Evolutionary conservation across 2,329 filamentous ascomycete species (phyloP), one percentile per base, ranked within the genome.

Genomic region (Curvularia sp.): DNA sequence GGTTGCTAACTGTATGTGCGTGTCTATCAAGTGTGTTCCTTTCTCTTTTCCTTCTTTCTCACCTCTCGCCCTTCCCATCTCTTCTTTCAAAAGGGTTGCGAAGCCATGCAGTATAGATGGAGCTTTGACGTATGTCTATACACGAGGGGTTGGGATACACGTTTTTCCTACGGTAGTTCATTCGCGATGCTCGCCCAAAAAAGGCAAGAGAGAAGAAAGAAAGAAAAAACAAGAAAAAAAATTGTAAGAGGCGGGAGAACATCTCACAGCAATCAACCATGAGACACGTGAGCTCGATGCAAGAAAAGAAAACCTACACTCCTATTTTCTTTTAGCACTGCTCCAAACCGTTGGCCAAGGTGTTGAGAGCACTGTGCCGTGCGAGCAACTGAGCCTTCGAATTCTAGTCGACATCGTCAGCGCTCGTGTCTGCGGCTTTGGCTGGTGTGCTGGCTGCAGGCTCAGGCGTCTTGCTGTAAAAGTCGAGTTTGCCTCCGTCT

Each of bases 401-500:
- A 10, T 24, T 31, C 44, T 68, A 79, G 56, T 79, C 76, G 43
- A 78, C 42, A 56, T 78, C 77, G 58, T 76, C 74, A 38, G 68
- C 62, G 53, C 69, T 74, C 51, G 71, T 74, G 35, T 68, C 64
- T 20, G 57, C 63, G 26, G 50, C 39, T 52, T 58, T 61, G 22
- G 50, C 46, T 2, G 60, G 46, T 12, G 60, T 46, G 18, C 41
- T 53, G 18, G 53, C 61, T 31, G 41, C 28, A 9, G 50, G 22
- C 55, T 65, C 65, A 48, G 52, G 31, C 5, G 65, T 65, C 57
- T 73, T 65, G 15, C 84, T 83, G 70, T 96, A 95, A 77, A 91
- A 93, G 35, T 91, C 81, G 43, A 94, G 78, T 71, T 84, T 84
- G 1, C 93, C 93, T 10, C 82, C 87, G 0, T 82, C 78, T 59